Evolutionary conservation across 176 grass and related monocot genomes (phyloP), one percentile per base, ranked within the genome.

Genomic region (Lolium rigidum): DNA sequence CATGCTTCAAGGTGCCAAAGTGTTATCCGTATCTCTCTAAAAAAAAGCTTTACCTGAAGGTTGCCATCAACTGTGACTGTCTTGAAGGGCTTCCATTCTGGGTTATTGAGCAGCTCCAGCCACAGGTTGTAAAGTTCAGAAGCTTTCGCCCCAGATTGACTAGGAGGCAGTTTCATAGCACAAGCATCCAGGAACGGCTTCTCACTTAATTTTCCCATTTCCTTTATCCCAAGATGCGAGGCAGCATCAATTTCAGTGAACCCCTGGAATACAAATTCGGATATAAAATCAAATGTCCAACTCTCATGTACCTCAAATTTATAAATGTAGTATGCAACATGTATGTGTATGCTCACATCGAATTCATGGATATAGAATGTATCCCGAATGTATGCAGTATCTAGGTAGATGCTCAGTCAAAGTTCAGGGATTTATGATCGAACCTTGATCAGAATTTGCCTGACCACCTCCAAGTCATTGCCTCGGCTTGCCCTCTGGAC

Each of bases 201-300:
- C 70, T 48, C 43, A 73, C 15, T 73, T 49, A 73, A 25, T 12
- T 49, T 73, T 1, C n/a, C 70, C 43, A 49, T 73, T 15, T 73
- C 43, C 70, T 73, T 73, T 49, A 73, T 3, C 20, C 70, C 43
- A 49, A 73, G 44, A 4, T 7, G 8, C 70, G 12, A n/a, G 2
- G 43, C 70, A 73, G 10, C 70, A 49, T 73, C 70, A 73, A 49
- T 48, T 48, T 73, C n/a, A 73, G n/a, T 48, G 11, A 73, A 73
- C 43, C 70, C 43, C 70, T 48, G 70, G 44, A 73, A 73, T 73
- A 73, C 11, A 43, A 73, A 73, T 7, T 49, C 22, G 43, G 43
- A 25, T 49, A 49, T 48, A 73, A 48, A n/a, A 24, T 73, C n/a
- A 47, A 46, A 48, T n/a, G 11, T 48, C 5, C 10, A 72, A 11